phyloP scores from a whole-genome alignment of 1,284 basidiomycete genomes.

The Afroboletus lepidellus region DNA sequence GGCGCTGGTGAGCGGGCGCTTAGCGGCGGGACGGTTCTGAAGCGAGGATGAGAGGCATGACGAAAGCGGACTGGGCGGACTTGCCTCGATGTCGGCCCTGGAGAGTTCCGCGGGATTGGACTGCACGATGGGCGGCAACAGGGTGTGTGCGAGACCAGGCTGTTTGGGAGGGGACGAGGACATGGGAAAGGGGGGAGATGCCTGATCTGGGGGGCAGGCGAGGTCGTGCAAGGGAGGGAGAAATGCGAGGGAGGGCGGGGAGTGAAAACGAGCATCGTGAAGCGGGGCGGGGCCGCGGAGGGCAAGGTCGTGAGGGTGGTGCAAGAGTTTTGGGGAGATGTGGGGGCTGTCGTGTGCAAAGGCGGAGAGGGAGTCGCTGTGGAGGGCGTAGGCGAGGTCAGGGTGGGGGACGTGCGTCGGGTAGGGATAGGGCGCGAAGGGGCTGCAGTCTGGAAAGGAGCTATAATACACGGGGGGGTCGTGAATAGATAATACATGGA shows the following conservation, averaged over 20 bases:
- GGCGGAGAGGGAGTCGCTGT: constrained; percentile 17
- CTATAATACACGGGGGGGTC: constrained; percentile 35
- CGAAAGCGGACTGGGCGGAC: neutral
- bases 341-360: constrained; percentile 28
- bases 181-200: constrained; percentile 17
- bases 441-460: constrained; percentile 26
- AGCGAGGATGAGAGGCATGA: constrained; percentile 14
- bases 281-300: constrained; percentile 20
- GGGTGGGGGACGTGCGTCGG: constrained; percentile 26
- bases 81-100: constrained; percentile 26
- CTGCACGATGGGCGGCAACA: constrained; percentile 35
- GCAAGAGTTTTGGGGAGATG: constrained; percentile 31
- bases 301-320: constrained; percentile 23
- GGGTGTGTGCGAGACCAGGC: constrained; percentile 27
- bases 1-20: constrained; percentile 21
- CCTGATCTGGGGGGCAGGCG: constrained; percentile 18
- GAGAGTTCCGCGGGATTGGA: constrained; percentile 30
- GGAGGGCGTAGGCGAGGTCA: constrained; percentile 30
- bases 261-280: constrained; percentile 31
- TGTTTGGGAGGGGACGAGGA: constrained; percentile 25
- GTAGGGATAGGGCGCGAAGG: constrained; percentile 29
- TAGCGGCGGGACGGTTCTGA: constrained; percentile 29
- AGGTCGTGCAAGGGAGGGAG: constrained; percentile 28
- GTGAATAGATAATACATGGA: constrained; percentile 37
- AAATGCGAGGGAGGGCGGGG: constrained; percentile 26